Percentiles rank a stretch among this genome's conserved stretches.
Conservation (phyloP, 495 filamentous ascomycete species). For the Penicillium subrubescens region DNA sequence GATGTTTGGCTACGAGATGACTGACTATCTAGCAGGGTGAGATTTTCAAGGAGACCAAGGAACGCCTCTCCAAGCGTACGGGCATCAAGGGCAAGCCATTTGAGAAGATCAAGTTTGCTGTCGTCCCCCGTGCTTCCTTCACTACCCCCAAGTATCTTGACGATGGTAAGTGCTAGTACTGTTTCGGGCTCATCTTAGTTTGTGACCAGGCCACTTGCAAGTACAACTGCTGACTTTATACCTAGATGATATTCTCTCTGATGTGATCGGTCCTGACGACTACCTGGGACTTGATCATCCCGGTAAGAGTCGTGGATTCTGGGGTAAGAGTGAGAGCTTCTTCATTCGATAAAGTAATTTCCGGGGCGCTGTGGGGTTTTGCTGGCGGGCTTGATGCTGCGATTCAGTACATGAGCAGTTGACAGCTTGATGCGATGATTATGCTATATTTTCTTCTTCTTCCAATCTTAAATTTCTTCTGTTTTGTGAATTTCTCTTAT, state of each 20-base stretch:
- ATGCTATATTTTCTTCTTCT: constrained; percentile 14
- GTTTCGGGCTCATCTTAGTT: no score
- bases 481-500: constrained; percentile 8
- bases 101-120: constrained; percentile 96
- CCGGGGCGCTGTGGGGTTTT: constrained; percentile 25
- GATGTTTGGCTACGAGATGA: background rate
- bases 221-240: constrained; percentile 20
- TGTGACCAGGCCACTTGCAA: background rate
- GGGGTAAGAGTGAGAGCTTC: constrained; percentile 63
- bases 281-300: constrained; percentile 87
- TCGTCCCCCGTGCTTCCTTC: constrained; percentile 70
- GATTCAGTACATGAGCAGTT: constrained; percentile 30
- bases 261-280: constrained; percentile 74
- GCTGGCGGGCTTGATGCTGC: constrained; percentile 26
- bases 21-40: constrained; percentile 63
- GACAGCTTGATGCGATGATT: constrained; percentile 24
- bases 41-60: constrained; percentile 85
- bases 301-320: constrained; percentile 67
- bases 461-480: background rate
- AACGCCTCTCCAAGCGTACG: constrained; percentile 83
- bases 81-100: constrained; percentile 97
- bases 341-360: constrained; percentile 59
- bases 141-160: constrained; percentile 78
- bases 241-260: constrained; percentile 80
- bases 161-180: constrained; percentile 67